Base-by-base conservation (phyloP, 495 filamentous ascomycete species). In the Annulohypoxylon bovei region DNA sequence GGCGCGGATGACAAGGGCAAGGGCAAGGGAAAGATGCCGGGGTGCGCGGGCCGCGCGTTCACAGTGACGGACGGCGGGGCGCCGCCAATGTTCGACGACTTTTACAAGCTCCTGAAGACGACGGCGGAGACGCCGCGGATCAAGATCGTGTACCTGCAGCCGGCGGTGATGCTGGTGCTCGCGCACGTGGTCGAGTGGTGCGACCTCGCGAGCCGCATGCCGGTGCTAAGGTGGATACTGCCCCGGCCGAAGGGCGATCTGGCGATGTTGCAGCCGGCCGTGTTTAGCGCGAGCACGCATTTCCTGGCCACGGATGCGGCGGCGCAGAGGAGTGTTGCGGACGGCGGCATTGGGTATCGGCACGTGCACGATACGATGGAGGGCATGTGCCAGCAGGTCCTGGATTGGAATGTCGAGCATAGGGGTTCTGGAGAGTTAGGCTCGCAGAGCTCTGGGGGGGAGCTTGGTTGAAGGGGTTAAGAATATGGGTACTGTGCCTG, bases 271-370 rank as follows among this genome's bases (percentile, higher is more conserved):
- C 86, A 88, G 71, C 87, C 86, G 9, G 77, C 81, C 1, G 72
- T 85, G 4, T 84, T 88, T 46, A 71, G 68, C 1, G 80, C 86
- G 18, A 71, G 79, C 4, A 64, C 76, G 54, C 81, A 85, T 65
- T 75, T 76, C 12, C 57, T 88, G 37, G 76, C 79, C 3, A 83
- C 85, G 69, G 86, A 88, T 52, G 70, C 75, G 22, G 75, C 78
- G 8, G 87, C 86, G 14, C 75, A 79, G 55, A 74, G 70, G 73
- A 75, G 75, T 0, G 81, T 85, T 7, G 81, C 81, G 49, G 71
- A 85, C 6, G 86, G 87, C 0, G 85, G 87, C 1, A 71, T 89
- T 27, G 86, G 85, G 14, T 89, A 88, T 68, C 47, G 25, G 14
- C 75, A 77, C 9, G 79, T 79, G 0, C 65, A 82, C 27, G 83